Percentiles rank a stretch among this genome's conserved stretches.
Evolutionary conservation across 1,284 basidiomycete species (phyloP).

Genomic region (Cryptococcus amylolentus): DNA sequence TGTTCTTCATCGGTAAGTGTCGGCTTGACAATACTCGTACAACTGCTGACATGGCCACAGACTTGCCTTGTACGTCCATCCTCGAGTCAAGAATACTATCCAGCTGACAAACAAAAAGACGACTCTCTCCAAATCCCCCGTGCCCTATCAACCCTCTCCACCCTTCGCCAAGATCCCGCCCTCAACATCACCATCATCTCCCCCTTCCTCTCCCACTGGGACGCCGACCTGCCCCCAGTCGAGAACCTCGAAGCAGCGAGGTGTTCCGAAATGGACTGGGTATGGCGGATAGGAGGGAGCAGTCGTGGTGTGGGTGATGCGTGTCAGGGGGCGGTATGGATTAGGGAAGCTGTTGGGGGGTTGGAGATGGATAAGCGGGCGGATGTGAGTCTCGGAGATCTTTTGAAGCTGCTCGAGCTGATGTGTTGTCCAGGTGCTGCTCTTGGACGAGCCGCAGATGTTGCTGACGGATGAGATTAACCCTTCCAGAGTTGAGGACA

Average conservation of each 20-base stretch:
- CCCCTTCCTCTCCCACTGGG: constrained; percentile 10
- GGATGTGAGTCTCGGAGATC: constrained; percentile 14
- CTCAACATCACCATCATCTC: constrained; percentile 11
- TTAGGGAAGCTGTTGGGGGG: constrained; percentile 6
- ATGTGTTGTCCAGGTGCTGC: constrained; percentile 11
- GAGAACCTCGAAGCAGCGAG: constrained; percentile 7
- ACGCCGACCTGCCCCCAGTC: not conserved
- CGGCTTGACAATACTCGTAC: not conserved
- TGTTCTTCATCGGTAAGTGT: constrained; percentile 15
- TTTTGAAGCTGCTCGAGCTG: not conserved
- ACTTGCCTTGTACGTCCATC: not conserved
- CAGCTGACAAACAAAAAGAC: constrained; percentile 3
- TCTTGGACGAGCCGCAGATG: constrained; percentile 19
- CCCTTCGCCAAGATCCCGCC: not conserved
- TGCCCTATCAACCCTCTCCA: constrained; percentile 5
- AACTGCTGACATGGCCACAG: not conserved
- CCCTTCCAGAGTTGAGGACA: constrained; percentile 4
- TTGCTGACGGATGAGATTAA: constrained; percentile 8
- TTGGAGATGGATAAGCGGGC: constrained; percentile 10
- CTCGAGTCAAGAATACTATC: not conserved
- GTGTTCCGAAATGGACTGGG: constrained; percentile 10
- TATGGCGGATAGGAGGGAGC: constrained; percentile 12
- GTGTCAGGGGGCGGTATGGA: constrained; percentile 14
- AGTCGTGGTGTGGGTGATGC: constrained; percentile 1
- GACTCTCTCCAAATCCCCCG: constrained; percentile 8